phyloP scores from a whole-genome alignment of 306 rosid genomes.

The Cotoneaster glaucophyllus region DNA sequence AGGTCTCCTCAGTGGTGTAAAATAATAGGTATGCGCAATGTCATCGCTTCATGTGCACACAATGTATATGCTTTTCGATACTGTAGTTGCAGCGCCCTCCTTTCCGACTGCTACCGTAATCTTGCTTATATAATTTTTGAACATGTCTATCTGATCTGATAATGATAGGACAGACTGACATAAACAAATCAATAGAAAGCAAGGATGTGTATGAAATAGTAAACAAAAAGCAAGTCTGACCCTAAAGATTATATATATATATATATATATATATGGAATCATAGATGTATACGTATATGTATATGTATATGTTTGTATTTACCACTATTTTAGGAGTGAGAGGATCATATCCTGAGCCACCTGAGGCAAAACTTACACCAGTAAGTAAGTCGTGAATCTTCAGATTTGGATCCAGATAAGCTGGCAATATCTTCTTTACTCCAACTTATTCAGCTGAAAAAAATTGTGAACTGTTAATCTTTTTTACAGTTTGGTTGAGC shows the following conservation, averaged over 20 bases:
- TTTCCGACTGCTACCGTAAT: slow-evolving; percentile 40
- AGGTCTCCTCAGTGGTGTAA: slow-evolving; percentile 29
- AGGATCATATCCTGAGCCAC: slow-evolving; percentile 69
- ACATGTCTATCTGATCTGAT: slow-evolving; percentile 46
- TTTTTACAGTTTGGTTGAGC: neutral
- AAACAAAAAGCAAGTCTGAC: too few relatives aligned
- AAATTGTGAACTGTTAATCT: neutral
- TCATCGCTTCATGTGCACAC: slow-evolving; percentile 52
- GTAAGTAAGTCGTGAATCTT: slow-evolving; percentile 53
- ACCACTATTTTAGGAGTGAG: slow-evolving; percentile 48
- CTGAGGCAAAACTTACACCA: slow-evolving; percentile 71
- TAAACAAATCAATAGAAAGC: neutral
- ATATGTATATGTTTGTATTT: neutral
- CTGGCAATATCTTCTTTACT: slow-evolving; percentile 50
- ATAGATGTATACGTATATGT: too few relatives aligned
- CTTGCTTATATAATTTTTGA: slow-evolving; percentile 45
- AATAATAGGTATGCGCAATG: slow-evolving; percentile 46
- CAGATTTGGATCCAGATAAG: slow-evolving; percentile 55
- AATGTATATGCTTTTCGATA: slow-evolving; percentile 50
- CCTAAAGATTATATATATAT: neutral
- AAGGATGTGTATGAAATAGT: neutral
- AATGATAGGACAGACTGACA: slow-evolving; percentile 49
- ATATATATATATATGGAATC: too few relatives aligned
- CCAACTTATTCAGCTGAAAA: slow-evolving; percentile 51
- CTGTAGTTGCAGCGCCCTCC: slow-evolving; percentile 14